These are phyloP conservation scores for Colletotrichum tamarilloi DNA, from an alignment of 2,329 filamentous ascomycete species.

Conservation along the genomic window DNA sequence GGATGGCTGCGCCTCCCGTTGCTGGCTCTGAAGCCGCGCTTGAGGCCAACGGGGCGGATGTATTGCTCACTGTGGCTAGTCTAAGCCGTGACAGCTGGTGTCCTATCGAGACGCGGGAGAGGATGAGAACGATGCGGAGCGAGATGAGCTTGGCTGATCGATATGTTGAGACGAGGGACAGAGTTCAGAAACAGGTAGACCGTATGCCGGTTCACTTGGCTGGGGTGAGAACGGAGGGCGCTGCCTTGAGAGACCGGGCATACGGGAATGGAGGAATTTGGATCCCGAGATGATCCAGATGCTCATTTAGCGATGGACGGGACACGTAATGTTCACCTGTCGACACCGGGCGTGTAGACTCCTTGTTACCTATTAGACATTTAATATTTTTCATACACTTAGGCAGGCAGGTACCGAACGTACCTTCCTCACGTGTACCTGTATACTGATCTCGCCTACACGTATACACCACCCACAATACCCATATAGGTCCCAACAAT, in stretches of 20 bases:
- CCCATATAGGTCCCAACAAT: no score
- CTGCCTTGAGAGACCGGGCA: slow-evolving; percentile 58
- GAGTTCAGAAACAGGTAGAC: slow-evolving; percentile 66
- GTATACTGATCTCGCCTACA: no score
- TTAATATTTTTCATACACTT: no score
- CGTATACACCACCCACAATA: no score
- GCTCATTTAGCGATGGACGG: no score
- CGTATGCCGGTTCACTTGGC: slow-evolving; percentile 67
- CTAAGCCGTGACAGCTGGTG: slow-evolving; percentile 59
- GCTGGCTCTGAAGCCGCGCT: slow-evolving; percentile 39
- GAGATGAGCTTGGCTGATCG: slow-evolving; percentile 56
- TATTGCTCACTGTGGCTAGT: slow-evolving; percentile 56
- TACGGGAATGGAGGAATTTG: slow-evolving; percentile 63
- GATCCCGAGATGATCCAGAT: slow-evolving; percentile 49
- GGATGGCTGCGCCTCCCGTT: slow-evolving; percentile 41
- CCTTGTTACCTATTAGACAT: no score
- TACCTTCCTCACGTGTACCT: no score
- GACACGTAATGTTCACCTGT: no score
- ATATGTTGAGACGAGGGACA: slow-evolving; percentile 59
- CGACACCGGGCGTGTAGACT: no score
- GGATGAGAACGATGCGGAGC: slow-evolving; percentile 51
- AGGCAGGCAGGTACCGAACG: no score
- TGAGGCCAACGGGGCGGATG: slow-evolving; percentile 51
- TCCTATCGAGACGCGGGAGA: slow-evolving; percentile 50
- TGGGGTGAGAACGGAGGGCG: slow-evolving; percentile 65